Percentiles rank a stretch among this genome's conserved stretches.
Evolutionary conservation across 306 rosid species (phyloP).

Genomic region (Macrotyloma uniflorum): DNA sequence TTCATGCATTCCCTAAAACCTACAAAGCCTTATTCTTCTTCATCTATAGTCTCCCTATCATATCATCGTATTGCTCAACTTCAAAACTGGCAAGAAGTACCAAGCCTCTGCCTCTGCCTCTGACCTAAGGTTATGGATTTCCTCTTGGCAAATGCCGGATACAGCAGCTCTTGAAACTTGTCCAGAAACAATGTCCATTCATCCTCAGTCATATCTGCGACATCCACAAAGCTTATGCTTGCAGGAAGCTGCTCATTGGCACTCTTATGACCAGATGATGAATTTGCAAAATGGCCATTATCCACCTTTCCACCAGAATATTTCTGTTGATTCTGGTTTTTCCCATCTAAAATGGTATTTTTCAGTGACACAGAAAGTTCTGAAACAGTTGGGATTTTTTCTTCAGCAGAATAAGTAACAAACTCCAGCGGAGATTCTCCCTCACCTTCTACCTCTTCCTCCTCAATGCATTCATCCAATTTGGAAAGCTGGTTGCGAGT

Average conservation of each 20-base stretch:
- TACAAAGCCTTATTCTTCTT: constrained; percentile 47
- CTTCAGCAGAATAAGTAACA: constrained; percentile 36
- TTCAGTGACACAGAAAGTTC: constrained; percentile 69
- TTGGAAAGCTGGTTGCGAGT: constrained; percentile 68
- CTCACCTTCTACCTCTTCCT: constrained; percentile 64
- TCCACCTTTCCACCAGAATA: constrained; percentile 56
- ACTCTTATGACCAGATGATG: constrained; percentile 87
- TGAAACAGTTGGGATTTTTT: constrained; percentile 50
- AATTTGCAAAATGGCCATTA: constrained; percentile 50
- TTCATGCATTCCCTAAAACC: constrained; percentile 53
- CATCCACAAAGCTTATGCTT: constrained; percentile 76
- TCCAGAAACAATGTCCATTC: constrained; percentile 81
- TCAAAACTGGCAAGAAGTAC: constrained; percentile 99
- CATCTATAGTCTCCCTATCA: constrained; percentile 46
- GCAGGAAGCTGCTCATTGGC: constrained; percentile 94
- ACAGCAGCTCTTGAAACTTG: constrained; percentile 75
- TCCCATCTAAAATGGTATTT: constrained; percentile 62
- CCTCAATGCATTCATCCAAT: constrained; percentile 85
- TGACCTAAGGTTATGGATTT: constrained; percentile 71
- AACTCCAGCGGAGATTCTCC: constrained; percentile 52
- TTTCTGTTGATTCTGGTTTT: constrained; percentile 52
- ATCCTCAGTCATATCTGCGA: constrained; percentile 79
- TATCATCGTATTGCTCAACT: constrained; percentile 47
- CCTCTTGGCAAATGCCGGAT: constrained; percentile 78
- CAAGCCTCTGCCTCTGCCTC: constrained; percentile 95